Conservation (phyloP, 228 moss, liverwort and hornwort species). For the Sphagnum magellanicum region DNA sequence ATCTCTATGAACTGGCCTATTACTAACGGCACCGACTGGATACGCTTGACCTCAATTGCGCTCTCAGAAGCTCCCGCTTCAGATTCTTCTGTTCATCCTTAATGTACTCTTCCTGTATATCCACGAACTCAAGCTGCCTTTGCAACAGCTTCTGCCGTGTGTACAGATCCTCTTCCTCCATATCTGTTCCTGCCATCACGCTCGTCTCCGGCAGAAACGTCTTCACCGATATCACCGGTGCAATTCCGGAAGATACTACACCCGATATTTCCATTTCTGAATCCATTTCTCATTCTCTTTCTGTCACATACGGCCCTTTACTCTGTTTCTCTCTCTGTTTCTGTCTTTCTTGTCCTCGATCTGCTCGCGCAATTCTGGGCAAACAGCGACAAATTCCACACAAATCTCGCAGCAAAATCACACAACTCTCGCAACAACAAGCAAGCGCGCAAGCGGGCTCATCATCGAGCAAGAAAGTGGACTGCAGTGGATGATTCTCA, state of each 20-base stretch:
- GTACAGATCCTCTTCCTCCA: slow-evolving; percentile 89
- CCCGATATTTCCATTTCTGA: slow-evolving; percentile 32
- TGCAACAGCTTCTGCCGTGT: slow-evolving; percentile 73
- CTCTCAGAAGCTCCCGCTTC: slow-evolving; percentile 83
- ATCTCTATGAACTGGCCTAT: slow-evolving; percentile 97
- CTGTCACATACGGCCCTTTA: no score
- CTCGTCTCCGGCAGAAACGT: slow-evolving; percentile 30
- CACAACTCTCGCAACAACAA: no score
- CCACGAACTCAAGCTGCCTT: slow-evolving; percentile 93
- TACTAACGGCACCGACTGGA: slow-evolving; percentile 90
- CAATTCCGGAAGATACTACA: slow-evolving; percentile 19
- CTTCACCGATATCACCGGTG: slow-evolving; percentile 33
- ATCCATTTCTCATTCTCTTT: slow-evolving; percentile 7
- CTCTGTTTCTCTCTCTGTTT: no score
- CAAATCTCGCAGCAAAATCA: no score
- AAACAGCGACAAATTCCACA: no score
- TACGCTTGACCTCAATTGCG: slow-evolving; percentile 96
- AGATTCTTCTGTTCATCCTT: slow-evolving; percentile 98
- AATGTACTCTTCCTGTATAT: slow-evolving; percentile 91
- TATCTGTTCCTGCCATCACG: slow-evolving; percentile 28
- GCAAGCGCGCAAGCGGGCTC: no score
- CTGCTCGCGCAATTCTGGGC: no score
- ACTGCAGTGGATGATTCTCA: no score
- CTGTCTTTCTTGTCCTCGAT: no score
- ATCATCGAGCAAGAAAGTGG: no score